These are phyloP conservation scores for Boletus sp. DNA, from an alignment of 1,284 basidiomycete species.

Conservation along the genomic window DNA sequence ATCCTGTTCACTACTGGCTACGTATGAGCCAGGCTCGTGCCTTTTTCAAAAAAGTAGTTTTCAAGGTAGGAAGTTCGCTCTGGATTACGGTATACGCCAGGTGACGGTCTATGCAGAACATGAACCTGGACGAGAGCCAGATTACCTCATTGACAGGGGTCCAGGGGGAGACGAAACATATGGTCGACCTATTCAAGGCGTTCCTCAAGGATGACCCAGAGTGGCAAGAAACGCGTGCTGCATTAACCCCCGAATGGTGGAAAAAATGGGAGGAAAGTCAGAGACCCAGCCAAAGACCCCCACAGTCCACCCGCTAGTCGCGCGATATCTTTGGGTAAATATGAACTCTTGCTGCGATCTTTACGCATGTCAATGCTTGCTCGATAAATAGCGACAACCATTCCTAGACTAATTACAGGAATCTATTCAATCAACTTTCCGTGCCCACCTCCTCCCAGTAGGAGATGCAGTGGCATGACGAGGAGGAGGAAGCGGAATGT, in stretches of 20 bases:
- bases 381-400: constrained; percentile 17
- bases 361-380: constrained; percentile 1
- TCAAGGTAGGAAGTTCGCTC: constrained; percentile 22
- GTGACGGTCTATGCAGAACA: constrained; percentile 14
- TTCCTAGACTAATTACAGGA: constrained; percentile 14
- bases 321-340: not conserved
- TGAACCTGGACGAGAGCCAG: constrained; percentile 18
- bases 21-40: constrained; percentile 19
- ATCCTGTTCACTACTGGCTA: constrained; percentile 26
- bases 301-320: constrained; percentile 7
- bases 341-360: not conserved
- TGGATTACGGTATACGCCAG: constrained; percentile 1
- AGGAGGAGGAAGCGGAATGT: constrained; percentile 40
- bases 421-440: constrained; percentile 57
- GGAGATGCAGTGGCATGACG: constrained; percentile 35
- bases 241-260: constrained; percentile 29
- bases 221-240: constrained; percentile 26
- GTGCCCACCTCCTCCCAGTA: constrained; percentile 61
- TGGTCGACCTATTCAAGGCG: constrained; percentile 23
- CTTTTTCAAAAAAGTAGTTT: constrained; percentile 20
- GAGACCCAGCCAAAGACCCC: constrained; percentile 19
- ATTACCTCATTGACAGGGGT: constrained; percentile 10
- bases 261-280: constrained; percentile 29
- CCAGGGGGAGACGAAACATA: constrained; percentile 17
- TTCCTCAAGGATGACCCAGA: constrained; percentile 28